Base-by-base conservation (phyloP, 768 basidiomycete species). In the Rhodotorula paludigena region DNA sequence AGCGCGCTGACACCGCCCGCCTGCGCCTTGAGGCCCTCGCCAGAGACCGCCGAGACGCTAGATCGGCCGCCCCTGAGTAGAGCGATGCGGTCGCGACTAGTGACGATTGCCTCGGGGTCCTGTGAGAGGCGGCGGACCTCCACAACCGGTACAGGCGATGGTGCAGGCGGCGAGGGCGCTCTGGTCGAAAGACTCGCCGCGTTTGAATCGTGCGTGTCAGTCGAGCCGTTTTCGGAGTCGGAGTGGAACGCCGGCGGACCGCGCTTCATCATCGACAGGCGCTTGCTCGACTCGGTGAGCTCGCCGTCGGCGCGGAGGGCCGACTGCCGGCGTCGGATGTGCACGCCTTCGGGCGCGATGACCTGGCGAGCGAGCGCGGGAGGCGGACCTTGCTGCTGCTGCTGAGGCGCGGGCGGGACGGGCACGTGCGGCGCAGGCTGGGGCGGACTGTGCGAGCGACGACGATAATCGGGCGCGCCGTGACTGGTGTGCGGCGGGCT, bases 41-140 rank as follows among this genome's bases (percentile, higher is more conserved):
- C 38, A 16, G 61, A 38, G 20, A 52, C 44, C 16, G 36, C 57
- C 15, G 66, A 63, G 20, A 63, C n/a, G 45, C 61, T 63, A n/a
- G 66, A 42, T 0, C 61, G 55, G 23, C 52, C 53, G 21, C 44
- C 44, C 7, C 53, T 42, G 16, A 68, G 52, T 6, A 44, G 23
- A 10, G 52, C 41, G 60, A 61, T 61, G 7, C 66, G 61, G 41
- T 63, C 57, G 12, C 66, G 61, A 28, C 61, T 56, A 4, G 51
- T 10, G 41, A 54, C 15, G 32, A 36, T 36, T 36, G 36, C 5
- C 8, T 49, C 25, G 11, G 8, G 23, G 11, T 18, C 33, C 2
- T 23, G n/a, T 12, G 16, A 15, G 18, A 8, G 11, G 36, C 20
- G 20, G 47, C 21, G 14, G 59, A 58, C 39, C 30, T 28, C 38